Evolutionary conservation across 1,139 yeast genomes (phyloP), one percentile per base, ranked within the genome.

Genomic region (Lodderomyces metapsilosis): DNA sequence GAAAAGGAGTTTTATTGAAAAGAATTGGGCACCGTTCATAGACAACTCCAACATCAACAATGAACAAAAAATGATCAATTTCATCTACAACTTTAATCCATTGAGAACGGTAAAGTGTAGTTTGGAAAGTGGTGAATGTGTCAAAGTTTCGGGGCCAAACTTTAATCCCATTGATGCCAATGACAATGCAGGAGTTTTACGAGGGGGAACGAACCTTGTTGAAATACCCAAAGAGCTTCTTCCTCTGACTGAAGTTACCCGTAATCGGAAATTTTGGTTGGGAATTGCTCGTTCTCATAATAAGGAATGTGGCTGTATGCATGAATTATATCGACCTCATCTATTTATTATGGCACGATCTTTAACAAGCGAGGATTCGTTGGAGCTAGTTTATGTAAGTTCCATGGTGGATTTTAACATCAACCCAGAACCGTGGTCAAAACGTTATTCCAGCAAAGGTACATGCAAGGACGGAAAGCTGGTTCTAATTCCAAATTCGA

Each of bases 21-120:
- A 71, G 48, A 71, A 71, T 50, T 71, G 77, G 77, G 68, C 72
- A 1, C 76, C 77, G 1, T 58, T 71, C 41, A 47, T 66, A 11
- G 62, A 65, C 46, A 9, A 33, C 4, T 3, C 15, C 7, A 55
- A 53, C 17, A 42, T 36, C 6, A 27, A 27, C 12, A 25, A 20
- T 13, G 33, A 22, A 16, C 6, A 16, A 9, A 22, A 38, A 17
- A 33, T 15, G 11, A 46, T 52, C 11, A 41, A 51, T 40, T 56
- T 56, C 36, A 43, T 57, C 15, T 54, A 56, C 39, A 54, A 49
- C 42, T 55, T 54, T 45, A 45, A 48, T 30, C 58, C 59, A 4
- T 45, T 56, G 20, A 40, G 57, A 22, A 44, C 54, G 9, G 21
- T 54, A 21, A 48, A 51, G 39, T 56, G 59, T 43, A 42, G 42